Base-by-base conservation (phyloP, 2,329 filamentous ascomycete genomes). In the Fusarium sp. region DNA sequence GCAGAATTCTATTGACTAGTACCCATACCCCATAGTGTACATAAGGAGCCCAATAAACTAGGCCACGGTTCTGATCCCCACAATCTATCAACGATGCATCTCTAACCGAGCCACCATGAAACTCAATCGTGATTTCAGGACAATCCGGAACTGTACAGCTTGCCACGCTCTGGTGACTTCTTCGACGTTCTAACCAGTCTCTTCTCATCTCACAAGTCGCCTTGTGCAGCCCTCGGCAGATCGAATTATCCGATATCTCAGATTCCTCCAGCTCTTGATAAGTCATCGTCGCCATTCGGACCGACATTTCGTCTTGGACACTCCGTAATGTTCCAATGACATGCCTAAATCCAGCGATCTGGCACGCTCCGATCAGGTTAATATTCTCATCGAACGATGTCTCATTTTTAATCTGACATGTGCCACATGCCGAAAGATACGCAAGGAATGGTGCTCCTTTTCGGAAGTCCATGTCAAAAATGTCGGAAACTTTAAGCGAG, bases 371-470 rank as follows among this genome's bases (percentile, higher is more conserved):
- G 15, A 62, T 60, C 0, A 59, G 59, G 32, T 60, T 39, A 1
- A 54, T 54, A 0, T 30, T 49, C 17, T 62, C 59, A 14, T 60
- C 48, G 1, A 56, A 46, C 2, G 25, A 44, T 0, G 13, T 49
- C 35, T 54, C 30, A 3, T 47, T 9, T 23, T 62, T 54, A 30
- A 48, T 58, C 43, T 53, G 47, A 0, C 48, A 55, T 0, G 55
- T 62, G 2, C 43, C 37, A 8, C 55, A 60, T 2, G 55, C 59
- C 0, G 59, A 60, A 1, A 62, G 47, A 7, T 62, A 62, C 4
- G 47, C 55, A 11, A 62, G 47, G 1, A 62, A 53, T 1, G 55
- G 59, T 1, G 22, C 3, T 0, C 3, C 23, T 9, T 40, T 23
- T 9, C 30, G 10, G 5, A 59, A 4, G 7, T 62, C 53, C 10